Base-by-base conservation (phyloP, 2,329 filamentous ascomycete genomes). In the Geosmithia putterillii region DNA sequence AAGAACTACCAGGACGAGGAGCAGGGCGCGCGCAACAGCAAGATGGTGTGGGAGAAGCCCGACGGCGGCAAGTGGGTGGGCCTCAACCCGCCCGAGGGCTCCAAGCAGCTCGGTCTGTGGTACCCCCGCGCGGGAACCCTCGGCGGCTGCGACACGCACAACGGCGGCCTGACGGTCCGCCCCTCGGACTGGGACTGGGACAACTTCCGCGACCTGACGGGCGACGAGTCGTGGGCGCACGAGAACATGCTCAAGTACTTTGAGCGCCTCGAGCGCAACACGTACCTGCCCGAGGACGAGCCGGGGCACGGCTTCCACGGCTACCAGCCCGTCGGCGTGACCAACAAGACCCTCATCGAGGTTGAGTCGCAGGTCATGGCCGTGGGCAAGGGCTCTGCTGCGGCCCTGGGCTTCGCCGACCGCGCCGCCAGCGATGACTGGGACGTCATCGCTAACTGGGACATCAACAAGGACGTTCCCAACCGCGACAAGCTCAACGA, bases 221-320 rank as follows among this genome's bases (percentile, higher is more conserved):
- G 70, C 3, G 72, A 76, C 46, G 47, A 54, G 2, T 66, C 68
- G 0, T 76, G 73, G 71, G 52, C 57, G 0, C 57, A 70, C 0
- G 57, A 60, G 4, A 67, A 69, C 34, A 74, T 76, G 69, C 60
- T 69, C 38, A 53, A 64, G 40, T 70, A 73, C 53, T 71, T 67
- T 38, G 48, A 57, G 40, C 65, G 62, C 44, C 50, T 75, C 25
- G 71, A 76, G 55, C 60, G 62, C 46, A 64, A 63, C 55, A 50
- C 57, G 2, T 73, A 74, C 51, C 53, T 73, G 2, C 52, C 56
- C 4, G 46, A 51, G 15, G 52, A 52, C 4, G 53, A 50, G 3
- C 39, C 51, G 7, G 70, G 69, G 3, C 71, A 75, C 48, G 72
- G 71, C 8, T 70, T 65, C 46, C 52, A 67, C 35, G 71, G 70